Conservation (phyloP, 345 rosid genomes). For the Balakata baccata region DNA sequence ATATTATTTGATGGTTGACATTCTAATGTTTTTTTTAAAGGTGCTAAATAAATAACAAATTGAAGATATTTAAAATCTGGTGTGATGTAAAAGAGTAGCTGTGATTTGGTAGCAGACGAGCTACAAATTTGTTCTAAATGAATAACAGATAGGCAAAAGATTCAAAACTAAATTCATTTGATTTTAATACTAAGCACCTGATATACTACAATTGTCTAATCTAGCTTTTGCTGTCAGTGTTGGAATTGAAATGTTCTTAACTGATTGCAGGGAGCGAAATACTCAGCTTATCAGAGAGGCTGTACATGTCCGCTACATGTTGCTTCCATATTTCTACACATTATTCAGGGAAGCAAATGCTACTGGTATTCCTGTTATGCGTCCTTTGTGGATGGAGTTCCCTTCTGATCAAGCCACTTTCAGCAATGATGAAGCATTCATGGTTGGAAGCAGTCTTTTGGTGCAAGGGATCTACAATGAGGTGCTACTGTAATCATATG, state of each 20-base stretch:
- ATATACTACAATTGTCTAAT: neutral
- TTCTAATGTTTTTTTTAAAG: neutral
- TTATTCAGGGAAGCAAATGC: slow-evolving; percentile 92
- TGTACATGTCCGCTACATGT: slow-evolving; percentile 71
- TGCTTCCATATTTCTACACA: slow-evolving; percentile 92
- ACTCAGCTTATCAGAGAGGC: slow-evolving; percentile 87
- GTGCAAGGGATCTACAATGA: slow-evolving; percentile 90
- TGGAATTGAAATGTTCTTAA: slow-evolving; percentile 10
- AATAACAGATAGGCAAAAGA: neutral
- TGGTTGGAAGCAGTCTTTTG: slow-evolving; percentile 86
- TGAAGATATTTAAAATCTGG: neutral
- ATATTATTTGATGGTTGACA: too few relatives aligned
- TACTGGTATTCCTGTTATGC: slow-evolving; percentile 76
- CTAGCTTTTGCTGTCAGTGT: neutral
- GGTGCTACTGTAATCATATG: slow-evolving; percentile 39
- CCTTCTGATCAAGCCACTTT: slow-evolving; percentile 83
- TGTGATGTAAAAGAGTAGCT: neutral
- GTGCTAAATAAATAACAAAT: neutral
- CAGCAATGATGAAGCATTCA: slow-evolving; percentile 87
- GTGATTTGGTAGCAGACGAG: neutral
- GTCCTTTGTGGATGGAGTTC: slow-evolving; percentile 99
- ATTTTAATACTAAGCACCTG: neutral
- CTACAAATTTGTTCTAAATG: neutral
- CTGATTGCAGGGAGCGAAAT: slow-evolving; percentile 66
- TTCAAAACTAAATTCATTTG: neutral